Evolutionary conservation across 2,329 filamentous ascomycete species (phyloP), one percentile per base, ranked within the genome.

Genomic region (Pseudomassariella vexata): DNA sequence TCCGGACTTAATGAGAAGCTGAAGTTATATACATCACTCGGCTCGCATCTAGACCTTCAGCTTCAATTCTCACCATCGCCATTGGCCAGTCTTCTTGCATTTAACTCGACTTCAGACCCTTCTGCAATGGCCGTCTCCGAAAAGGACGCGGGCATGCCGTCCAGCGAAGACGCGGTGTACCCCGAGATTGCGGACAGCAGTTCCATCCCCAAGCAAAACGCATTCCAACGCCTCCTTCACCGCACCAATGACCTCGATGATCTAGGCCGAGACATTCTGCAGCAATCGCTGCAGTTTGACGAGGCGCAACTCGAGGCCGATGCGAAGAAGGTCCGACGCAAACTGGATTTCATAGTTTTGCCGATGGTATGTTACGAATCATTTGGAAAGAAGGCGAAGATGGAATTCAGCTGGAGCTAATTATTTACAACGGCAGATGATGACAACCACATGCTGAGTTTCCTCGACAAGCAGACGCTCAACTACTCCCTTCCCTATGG

Each of bases 401-500:
- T n/a, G 26, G 7, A 15, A 7, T 9, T 8, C n/a, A n/a, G n/a
- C n/a, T n/a, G n/a, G n/a, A n/a, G n/a, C n/a, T n/a, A n/a, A n/a
- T n/a, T n/a, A n/a, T n/a, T n/a, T n/a, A n/a, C n/a, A 35, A 47
- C 20, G 17, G 7, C 32, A 52, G 49, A 58, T 57, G 55, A 57
- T 55, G 53, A 52, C 43, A 16, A 52, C 44, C 19, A 58, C 32
- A 55, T 59, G 51, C 33, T 59, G 30, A 50, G 47, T 15, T 59
- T 59, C 34, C 45, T 59, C 7, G 51, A 55, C 33, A 53, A 55
- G 34, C 50, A 53, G 20, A 50, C 46, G 43, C 48, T 59, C 22
- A 59, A 60, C 42, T 58, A 57, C 39, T 49, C 54, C 26, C 63
- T 63, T 30, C 59, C 62, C 6, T 66, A 65, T 37, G 57, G 59